Evolutionary conservation across 768 basidiomycete genomes (phyloP), one percentile per base, ranked within the genome.

Genomic region (Tricholoma terreum): DNA sequence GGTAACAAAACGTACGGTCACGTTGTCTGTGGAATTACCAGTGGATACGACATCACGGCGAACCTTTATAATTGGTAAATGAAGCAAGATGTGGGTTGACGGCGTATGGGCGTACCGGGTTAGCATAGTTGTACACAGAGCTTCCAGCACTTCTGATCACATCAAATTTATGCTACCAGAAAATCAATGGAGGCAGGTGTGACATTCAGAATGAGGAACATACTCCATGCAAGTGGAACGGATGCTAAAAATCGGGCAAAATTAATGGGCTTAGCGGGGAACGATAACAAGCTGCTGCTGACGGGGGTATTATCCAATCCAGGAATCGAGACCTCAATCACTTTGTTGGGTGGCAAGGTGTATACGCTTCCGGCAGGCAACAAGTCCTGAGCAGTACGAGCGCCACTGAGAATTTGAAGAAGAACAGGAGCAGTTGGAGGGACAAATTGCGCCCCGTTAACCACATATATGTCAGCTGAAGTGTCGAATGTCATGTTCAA

Each of bases 371-470:
- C 80, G 1, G 67, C 36, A 0, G 75, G 85, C 30, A 85, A 67
- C 14, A 87, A 70, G 1, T 80, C 73, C 17, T 72, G 61, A 0
- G 84, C n/a, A n/a, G n/a, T 69, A 27, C 68, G 69, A 5, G 79
- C 78, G 0, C 85, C 85, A 50, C 79, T 84, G 34, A 86, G 64
- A 36, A 85, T 81, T 60, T 86, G 85, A 15, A 85, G 75, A 24
- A 45, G 43, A 9, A 84, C 77, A 0, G 85, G 84, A 0, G 77
- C 67, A 0, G 73, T 70, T 0, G 84, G 83, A 0, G 74, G 65
- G 5, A 45, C 36, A 58, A 71, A 79, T 2, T 61, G 50, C 1
- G 60, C 65, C 3, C 69, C 68, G 53, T 79, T 77, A 24, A 76
- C 62, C 1, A 49, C 60, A 59, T 71, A 75, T 10, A 6, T 4